These are phyloP conservation scores for Tricholoma saponaceum DNA, from an alignment of 768 basidiomycete species.

Conservation along the genomic window DNA sequence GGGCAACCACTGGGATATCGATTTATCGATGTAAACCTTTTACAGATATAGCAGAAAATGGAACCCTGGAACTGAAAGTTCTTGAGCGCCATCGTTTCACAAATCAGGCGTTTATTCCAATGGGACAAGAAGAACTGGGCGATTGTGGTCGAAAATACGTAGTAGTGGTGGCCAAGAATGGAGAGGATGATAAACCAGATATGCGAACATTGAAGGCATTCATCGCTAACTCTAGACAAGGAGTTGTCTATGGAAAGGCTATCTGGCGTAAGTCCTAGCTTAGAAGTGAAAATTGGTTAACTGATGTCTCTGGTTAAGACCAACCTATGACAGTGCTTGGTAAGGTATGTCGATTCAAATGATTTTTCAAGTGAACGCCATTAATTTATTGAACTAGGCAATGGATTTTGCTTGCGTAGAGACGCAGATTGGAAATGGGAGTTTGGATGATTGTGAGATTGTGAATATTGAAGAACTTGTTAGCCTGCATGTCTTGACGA, in stretches of 20 bases:
- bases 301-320: slow-evolving; percentile 45
- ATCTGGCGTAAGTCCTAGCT: slow-evolving; percentile 78
- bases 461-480: slow-evolving; percentile 42
- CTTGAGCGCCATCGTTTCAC: slow-evolving; percentile 89
- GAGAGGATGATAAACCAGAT: slow-evolving; percentile 73
- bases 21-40: slow-evolving; percentile 76
- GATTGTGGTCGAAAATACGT: slow-evolving; percentile 61
- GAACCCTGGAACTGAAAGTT: slow-evolving; percentile 57
- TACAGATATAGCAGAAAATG: slow-evolving; percentile 40
- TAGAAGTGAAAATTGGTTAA: background rate
- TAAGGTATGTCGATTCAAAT: slow-evolving; percentile 40
- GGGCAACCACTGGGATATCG: slow-evolving; percentile 68
- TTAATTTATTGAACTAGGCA: slow-evolving; percentile 32
- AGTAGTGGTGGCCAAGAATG: slow-evolving; percentile 84
- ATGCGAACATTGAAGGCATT: slow-evolving; percentile 76
- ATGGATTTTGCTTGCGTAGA: slow-evolving; percentile 89
- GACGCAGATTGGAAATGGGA: slow-evolving; percentile 85
- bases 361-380: slow-evolving; percentile 2
- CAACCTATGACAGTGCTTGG: slow-evolving; percentile 88
- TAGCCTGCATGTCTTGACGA: slow-evolving; percentile 19
- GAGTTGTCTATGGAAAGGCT: slow-evolving; percentile 77
- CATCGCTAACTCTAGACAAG: slow-evolving; percentile 74
- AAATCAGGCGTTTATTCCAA: slow-evolving; percentile 92
- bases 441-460: slow-evolving; percentile 82
- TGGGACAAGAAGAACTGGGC: slow-evolving; percentile 61